These are phyloP conservation scores for Lichtheimia ramosa DNA, from an alignment of 371 early-diverging fungal species.

Conservation along the genomic window DNA sequence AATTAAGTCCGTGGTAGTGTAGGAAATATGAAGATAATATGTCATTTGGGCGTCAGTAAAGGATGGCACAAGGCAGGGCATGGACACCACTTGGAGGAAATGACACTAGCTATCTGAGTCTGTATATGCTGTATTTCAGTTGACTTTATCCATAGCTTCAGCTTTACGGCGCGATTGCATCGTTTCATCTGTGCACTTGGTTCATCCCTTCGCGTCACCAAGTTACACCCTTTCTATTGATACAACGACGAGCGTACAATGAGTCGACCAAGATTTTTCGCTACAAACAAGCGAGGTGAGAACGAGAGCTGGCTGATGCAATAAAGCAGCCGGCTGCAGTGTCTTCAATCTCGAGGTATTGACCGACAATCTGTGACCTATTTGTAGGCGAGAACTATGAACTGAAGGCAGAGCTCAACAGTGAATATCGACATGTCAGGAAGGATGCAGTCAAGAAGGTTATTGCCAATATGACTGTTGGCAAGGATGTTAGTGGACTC, in stretches of 20 bases:
- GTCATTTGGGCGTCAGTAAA: too few species aligned
- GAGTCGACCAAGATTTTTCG: slow-evolving; percentile 9
- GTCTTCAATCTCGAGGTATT: background rate
- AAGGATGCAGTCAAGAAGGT: slow-evolving; percentile 98
- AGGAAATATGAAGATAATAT: too few species aligned
- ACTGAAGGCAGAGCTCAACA: slow-evolving; percentile 92
- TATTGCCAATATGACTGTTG: slow-evolving; percentile 91
- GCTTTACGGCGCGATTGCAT: too few species aligned
- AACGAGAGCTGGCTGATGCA: background rate
- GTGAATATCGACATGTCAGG: slow-evolving; percentile 90
- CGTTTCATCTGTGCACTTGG: too few species aligned
- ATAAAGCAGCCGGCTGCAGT: background rate
- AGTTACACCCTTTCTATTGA: too few species aligned
- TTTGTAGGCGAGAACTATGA: slow-evolving; percentile 94
- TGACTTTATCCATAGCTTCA: too few species aligned
- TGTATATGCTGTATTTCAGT: too few species aligned
- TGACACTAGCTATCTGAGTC: too few species aligned
- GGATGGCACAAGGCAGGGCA: too few species aligned
- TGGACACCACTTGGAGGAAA: too few species aligned
- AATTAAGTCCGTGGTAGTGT: too few species aligned
- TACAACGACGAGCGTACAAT: background rate
- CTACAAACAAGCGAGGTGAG: slow-evolving; percentile 10
- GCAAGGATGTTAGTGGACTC: slow-evolving; percentile 82
- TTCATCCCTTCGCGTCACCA: too few species aligned
- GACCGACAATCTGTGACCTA: background rate